Conservation (phyloP, 2,329 filamentous ascomycete genomes). For the Thielaviopsis euricoi region DNA sequence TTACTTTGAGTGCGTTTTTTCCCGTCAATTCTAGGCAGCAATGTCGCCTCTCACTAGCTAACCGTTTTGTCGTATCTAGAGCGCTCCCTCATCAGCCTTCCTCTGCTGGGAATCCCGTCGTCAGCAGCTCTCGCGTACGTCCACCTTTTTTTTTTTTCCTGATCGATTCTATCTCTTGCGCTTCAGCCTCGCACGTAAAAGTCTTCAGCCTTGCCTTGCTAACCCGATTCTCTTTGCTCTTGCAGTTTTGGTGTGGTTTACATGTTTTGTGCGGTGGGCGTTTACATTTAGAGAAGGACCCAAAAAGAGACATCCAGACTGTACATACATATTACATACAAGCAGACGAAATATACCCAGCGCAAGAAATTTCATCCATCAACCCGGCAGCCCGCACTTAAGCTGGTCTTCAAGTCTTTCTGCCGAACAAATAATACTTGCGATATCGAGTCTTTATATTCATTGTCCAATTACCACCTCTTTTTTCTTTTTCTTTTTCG, state of each 20-base stretch:
- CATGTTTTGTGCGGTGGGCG: slow-evolving; percentile 97
- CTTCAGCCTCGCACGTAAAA: background rate
- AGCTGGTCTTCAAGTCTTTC: too few species aligned
- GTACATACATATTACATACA: background rate
- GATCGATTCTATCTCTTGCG: background rate
- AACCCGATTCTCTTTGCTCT: slow-evolving; percentile 13
- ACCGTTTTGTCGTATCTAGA: slow-evolving; percentile 32
- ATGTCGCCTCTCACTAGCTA: background rate
- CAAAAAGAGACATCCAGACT: background rate
- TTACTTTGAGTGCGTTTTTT: slow-evolving; percentile 59
- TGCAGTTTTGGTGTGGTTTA: slow-evolving; percentile 80
- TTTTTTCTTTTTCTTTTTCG: background rate
- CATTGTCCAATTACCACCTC: background rate
- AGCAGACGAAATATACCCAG: background rate
- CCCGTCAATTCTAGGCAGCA: background rate
- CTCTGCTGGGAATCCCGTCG: slow-evolving; percentile 67
- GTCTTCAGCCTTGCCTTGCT: slow-evolving; percentile 9
- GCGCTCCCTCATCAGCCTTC: slow-evolving; percentile 61
- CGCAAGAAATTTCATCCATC: background rate
- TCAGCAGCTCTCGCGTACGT: slow-evolving; percentile 80
- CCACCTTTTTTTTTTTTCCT: slow-evolving; percentile 2
- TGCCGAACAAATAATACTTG: too few species aligned
- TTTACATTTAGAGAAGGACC: slow-evolving; percentile 56
- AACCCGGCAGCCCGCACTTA: background rate
- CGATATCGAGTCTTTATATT: background rate